These are phyloP conservation scores for Linnemannia zychae DNA, from an alignment of 192 early-diverging fungal species.

Conservation along the genomic window DNA sequence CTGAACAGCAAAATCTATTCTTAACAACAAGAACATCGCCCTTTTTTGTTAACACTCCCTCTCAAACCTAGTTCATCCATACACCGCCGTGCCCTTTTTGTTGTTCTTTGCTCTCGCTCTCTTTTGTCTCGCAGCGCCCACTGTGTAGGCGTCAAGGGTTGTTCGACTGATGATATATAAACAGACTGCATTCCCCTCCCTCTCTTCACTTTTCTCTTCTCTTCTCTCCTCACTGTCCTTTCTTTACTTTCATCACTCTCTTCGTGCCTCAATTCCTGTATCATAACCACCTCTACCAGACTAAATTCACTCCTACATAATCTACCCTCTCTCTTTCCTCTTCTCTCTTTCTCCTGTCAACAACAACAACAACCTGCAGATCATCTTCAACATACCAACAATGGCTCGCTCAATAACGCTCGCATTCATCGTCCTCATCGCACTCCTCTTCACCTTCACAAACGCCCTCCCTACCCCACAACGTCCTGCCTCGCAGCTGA, in stretches of 20 bases:
- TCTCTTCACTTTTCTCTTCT: not conserved
- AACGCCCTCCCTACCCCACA: conserved; percentile 45
- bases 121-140: not conserved
- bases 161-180: not conserved
- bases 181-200: not conserved
- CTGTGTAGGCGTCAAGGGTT: not conserved
- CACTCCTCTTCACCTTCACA: conserved; percentile 16
- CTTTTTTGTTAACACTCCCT: not conserved
- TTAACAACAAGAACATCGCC: not conserved
- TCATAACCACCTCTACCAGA: no score
- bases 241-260: not conserved
- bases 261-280: not conserved
- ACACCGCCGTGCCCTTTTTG: not conserved
- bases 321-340: not conserved
- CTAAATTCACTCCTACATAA: not conserved
- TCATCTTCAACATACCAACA: not conserved
- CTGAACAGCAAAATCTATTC: not conserved
- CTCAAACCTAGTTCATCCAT: not conserved
- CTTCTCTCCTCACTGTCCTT: not conserved
- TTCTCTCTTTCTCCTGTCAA: not conserved
- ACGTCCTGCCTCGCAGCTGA: not conserved
- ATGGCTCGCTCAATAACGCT: conserved; percentile 32
- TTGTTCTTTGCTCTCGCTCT: conserved; percentile 11
- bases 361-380: not conserved
- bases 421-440: conserved; percentile 17